Conservation (phyloP, 1,284 basidiomycete genomes). For the Apiotrichum gracile region DNA sequence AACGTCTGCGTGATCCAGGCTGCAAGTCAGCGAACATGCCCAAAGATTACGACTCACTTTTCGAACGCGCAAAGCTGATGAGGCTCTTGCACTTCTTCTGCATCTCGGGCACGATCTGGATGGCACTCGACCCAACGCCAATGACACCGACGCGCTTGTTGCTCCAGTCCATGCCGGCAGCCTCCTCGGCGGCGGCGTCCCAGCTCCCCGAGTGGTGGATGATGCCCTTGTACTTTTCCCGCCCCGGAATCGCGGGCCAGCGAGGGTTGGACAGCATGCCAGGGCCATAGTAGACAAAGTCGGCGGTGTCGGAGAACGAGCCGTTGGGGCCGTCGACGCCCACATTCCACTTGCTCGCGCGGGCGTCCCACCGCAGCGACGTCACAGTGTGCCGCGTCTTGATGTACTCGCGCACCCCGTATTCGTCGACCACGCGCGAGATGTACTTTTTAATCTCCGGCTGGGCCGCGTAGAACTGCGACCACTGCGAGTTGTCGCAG, state of each 20-base stretch:
- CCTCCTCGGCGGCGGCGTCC: constrained; percentile 12
- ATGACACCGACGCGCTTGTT: constrained; percentile 13
- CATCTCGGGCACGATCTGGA: constrained; percentile 26
- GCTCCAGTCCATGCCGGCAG: constrained; percentile 16
- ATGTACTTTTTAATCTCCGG: constrained; percentile 31
- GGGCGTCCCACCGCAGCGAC: constrained; percentile 21
- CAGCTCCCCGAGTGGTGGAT: constrained; percentile 25
- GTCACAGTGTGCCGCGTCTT: constrained; percentile 25
- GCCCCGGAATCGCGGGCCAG: constrained; percentile 32
- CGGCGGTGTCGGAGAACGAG: constrained; percentile 20
- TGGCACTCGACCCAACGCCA: constrained; percentile 19
- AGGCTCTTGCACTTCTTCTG: constrained; percentile 17
- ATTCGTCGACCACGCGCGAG: constrained; percentile 18
- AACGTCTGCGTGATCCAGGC: constrained; percentile 28
- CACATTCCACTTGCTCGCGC: constrained; percentile 20
- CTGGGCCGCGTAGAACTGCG: constrained; percentile 24
- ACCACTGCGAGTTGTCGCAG: constrained; percentile 21
- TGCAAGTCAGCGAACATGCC: not conserved
- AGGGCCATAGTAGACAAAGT: constrained; percentile 32
- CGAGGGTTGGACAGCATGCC: constrained; percentile 23
- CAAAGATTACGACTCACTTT: constrained; percentile 2
- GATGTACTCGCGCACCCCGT: constrained; percentile 20
- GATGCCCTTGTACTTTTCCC: constrained; percentile 24
- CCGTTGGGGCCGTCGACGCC: not conserved
- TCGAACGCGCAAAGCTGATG: constrained; percentile 23